Evolutionary conservation across 2,329 filamentous ascomycete species (phyloP), one percentile per base, ranked within the genome.

Genomic region (Aaosphaeria arxii): DNA sequence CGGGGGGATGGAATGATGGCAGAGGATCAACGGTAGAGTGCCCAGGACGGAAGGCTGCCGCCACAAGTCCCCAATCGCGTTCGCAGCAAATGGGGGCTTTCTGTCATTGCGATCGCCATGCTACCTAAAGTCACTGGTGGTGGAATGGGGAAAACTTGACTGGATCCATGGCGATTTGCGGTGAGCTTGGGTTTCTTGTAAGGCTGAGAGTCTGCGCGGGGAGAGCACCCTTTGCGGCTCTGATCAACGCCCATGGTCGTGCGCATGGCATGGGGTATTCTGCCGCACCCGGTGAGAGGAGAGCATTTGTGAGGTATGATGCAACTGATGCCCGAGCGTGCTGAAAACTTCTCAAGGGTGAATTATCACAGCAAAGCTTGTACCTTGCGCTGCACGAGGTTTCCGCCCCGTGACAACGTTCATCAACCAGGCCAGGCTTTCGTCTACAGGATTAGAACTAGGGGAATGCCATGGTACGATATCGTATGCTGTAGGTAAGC

Each of bases 1-100:
- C 9, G 6, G 38, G 30, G 17, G 4, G 28, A 28, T 41, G 32
- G 35, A 30, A 66, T 64, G 62, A 66, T 66, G 62, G 51, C 40
- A 53, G 49, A 59, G 63, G 66, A 59, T 43, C 32, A 60, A 41
- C 31, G 45, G 53, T 42, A 51, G 51, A 50, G 50, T 36, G 17
- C 33, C 51, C 53, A 51, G 54, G 52, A 42, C 55, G 57, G 57
- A 42, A 48, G 55, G 54, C 58, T 46, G 43, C 46, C 50, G 57
- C 57, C 61, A 64, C 56, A 42, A 30, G 47, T 43, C 40, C 42
- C 42, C 17, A 24, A 42, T 49, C 50, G 49, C 45, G 45, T 43
- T 48, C 46, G 32, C 40, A 41, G 13, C 17, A 24, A 24, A 24
- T 24, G 30, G 43, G 51, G 52, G 46, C 42, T 41, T 44, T 44